phyloP scores from a whole-genome alignment of 2,329 filamentous ascomycete species.

The Diatrype stigma region DNA sequence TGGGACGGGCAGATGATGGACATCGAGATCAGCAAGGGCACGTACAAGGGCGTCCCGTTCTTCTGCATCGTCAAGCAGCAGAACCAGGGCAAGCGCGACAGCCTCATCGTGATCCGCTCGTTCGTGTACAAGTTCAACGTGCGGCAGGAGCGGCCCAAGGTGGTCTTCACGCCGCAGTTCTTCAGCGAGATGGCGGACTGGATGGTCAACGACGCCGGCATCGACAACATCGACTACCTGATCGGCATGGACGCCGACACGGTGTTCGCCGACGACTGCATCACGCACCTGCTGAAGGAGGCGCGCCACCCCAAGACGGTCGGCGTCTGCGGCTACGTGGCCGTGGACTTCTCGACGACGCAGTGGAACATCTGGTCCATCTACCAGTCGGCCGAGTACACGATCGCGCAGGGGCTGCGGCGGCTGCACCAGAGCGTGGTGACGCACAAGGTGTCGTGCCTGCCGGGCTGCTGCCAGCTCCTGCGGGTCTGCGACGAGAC shows the following conservation, averaged over 20 bases:
- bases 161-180: constrained; percentile 42
- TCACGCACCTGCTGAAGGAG: constrained; percentile 40
- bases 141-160: constrained; percentile 36
- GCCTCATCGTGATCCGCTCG: constrained; percentile 44
- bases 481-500: constrained; percentile 46
- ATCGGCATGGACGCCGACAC: constrained; percentile 47
- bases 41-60: constrained; percentile 42
- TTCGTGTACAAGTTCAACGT: constrained; percentile 45
- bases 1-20: constrained; percentile 44
- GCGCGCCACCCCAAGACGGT: constrained; percentile 40
- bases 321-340: constrained; percentile 45
- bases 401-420: constrained; percentile 41
- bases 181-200: constrained; percentile 37
- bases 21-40: constrained; percentile 38
- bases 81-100: constrained; percentile 48
- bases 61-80: constrained; percentile 45
- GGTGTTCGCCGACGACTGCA: constrained; percentile 40
- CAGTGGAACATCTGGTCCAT: constrained; percentile 42
- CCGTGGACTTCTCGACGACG: constrained; percentile 39
- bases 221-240: constrained; percentile 38
- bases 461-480: constrained; percentile 46
- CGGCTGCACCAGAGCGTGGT: constrained; percentile 46
- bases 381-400: constrained; percentile 46
- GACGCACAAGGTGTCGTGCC: constrained; percentile 46
- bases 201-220: constrained; percentile 31